Conservation (phyloP, 1,139 yeast genomes). For the Candida glucosophila region DNA sequence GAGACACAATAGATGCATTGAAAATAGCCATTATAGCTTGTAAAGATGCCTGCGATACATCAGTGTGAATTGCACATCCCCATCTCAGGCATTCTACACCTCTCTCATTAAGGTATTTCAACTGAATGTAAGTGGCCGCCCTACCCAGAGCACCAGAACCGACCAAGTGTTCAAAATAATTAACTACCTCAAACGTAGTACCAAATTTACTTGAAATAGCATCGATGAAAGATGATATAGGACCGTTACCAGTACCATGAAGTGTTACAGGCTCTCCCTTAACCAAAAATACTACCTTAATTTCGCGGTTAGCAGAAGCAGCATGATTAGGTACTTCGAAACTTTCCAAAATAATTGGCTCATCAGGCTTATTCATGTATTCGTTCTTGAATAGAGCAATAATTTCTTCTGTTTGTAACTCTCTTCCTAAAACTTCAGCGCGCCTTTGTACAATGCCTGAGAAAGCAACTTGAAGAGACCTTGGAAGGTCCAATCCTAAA, state of each 20-base stretch:
- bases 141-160: conserved; percentile 35
- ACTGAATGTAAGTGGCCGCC: conserved; percentile 41
- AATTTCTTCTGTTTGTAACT: conserved; percentile 36
- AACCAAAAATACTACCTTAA: conserved; percentile 18
- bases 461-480: conserved; percentile 36
- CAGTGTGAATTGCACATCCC: conserved; percentile 42
- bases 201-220: conserved; percentile 29
- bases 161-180: conserved; percentile 37
- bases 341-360: conserved; percentile 23
- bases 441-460: conserved; percentile 29
- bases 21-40: conserved; percentile 38
- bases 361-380: conserved; percentile 16
- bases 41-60: conserved; percentile 40
- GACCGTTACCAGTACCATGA: conserved; percentile 38
- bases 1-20: conserved; percentile 22
- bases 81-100: conserved; percentile 23
- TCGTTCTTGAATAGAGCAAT: conserved; percentile 27
- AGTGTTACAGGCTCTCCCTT: conserved; percentile 16
- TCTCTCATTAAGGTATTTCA: conserved; percentile 19
- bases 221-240: conserved; percentile 38
- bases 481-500: conserved; percentile 40
- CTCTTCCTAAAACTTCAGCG: conserved; percentile 38
- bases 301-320: conserved; percentile 19
- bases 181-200: conserved; percentile 29
- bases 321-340: conserved; percentile 23